A percentile compares a stretch with the other conserved stretches of the same genome.
Evolutionary conservation across 2,329 filamentous ascomycete species (phyloP).

Genomic region (Diaporthe eres): DNA sequence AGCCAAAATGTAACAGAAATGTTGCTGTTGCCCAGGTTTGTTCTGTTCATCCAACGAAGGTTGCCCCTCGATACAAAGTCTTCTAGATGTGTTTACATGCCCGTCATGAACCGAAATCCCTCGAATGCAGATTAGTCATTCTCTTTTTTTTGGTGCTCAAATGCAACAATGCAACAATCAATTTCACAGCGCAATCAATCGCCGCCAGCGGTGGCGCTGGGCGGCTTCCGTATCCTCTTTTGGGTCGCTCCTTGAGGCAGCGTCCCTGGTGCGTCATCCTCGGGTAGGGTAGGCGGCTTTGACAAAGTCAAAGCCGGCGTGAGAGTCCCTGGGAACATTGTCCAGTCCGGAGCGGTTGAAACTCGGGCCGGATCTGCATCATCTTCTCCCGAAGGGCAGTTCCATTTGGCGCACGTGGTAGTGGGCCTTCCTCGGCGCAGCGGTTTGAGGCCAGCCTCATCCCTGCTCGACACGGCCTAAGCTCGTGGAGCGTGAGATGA

Average conservation of each 20-base stretch:
- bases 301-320: neutral
- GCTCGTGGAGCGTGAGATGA: slow-evolving; percentile 13
- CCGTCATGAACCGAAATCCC: slow-evolving; percentile 20
- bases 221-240: neutral
- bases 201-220: slow-evolving; percentile 1
- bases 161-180: neutral
- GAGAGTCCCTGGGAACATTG: neutral
- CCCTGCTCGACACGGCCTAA: slow-evolving; percentile 29
- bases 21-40: slow-evolving; percentile 30
- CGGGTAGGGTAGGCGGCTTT: neutral
- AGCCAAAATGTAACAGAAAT: slow-evolving; percentile 13
- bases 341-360: neutral
- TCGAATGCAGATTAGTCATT: slow-evolving; percentile 26
- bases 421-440: slow-evolving; percentile 15
- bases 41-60: slow-evolving; percentile 40
- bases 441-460: slow-evolving; percentile 1
- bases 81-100: slow-evolving; percentile 35
- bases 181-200: slow-evolving; percentile 7
- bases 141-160: slow-evolving; percentile 8
- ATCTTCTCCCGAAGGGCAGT: neutral
- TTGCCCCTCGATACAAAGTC: slow-evolving; percentile 39
- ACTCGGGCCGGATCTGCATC: neutral
- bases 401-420: neutral
- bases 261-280: neutral
- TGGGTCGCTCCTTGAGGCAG: neutral